These are phyloP conservation scores for Backusella tuberculispora DNA, from an alignment of 192 early-diverging fungal species.

Conservation along the genomic window DNA sequence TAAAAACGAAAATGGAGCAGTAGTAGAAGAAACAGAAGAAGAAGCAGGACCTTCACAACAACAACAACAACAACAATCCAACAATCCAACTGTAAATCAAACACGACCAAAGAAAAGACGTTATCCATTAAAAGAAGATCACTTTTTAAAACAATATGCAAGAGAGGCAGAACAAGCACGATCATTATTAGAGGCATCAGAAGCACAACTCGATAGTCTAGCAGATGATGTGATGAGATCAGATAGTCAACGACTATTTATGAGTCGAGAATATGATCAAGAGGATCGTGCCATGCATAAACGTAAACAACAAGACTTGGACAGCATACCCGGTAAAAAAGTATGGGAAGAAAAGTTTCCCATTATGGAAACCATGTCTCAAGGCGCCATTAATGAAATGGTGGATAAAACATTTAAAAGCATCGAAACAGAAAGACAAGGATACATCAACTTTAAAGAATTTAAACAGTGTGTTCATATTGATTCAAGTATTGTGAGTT, in stretches of 20 bases:
- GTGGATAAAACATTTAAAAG: constrained; percentile 83
- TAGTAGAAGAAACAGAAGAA: not conserved
- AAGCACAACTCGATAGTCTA: not conserved
- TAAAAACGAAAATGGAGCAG: not conserved
- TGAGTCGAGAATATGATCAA: constrained; percentile 6
- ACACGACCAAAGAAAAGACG: not conserved
- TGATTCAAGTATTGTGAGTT: constrained; percentile 82
- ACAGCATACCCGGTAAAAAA: constrained; percentile 17
- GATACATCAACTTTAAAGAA: constrained; percentile 78
- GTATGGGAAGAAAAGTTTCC: constrained; percentile 68
- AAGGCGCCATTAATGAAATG: constrained; percentile 94
- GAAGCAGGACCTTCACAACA: constrained; percentile 4
- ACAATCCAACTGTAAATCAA: not conserved
- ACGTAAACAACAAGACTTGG: constrained; percentile 1
- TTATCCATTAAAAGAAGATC: constrained; percentile 31
- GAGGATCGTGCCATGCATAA: not conserved
- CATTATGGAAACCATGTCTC: constrained; percentile 90
- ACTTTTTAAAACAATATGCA: constrained; percentile 28
- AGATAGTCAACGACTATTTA: constrained; percentile 3
- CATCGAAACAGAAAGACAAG: constrained; percentile 59
- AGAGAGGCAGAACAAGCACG: constrained; percentile 17
- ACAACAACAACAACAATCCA: not conserved
- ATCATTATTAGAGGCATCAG: not conserved
- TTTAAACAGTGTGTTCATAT: constrained; percentile 77
- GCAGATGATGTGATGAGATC: not conserved